Base-by-base conservation (phyloP, 1,284 basidiomycete species). In the Hortiboletus rubellus region DNA sequence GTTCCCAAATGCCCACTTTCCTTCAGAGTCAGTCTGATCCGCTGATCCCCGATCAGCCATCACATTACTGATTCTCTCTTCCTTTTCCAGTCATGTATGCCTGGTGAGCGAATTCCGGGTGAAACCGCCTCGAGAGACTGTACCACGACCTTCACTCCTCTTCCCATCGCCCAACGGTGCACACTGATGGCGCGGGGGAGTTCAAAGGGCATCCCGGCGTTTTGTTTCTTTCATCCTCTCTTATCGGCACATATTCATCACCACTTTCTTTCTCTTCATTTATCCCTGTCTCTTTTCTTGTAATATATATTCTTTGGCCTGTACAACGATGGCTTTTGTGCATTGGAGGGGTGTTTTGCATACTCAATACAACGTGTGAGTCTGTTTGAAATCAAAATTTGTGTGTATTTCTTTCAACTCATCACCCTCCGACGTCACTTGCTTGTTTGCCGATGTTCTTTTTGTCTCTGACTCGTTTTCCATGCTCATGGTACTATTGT, bases 1-100 rank as follows among this genome's bases (percentile, higher is more conserved):
- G 33, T 99, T 99, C 82, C 96, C 96, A 42, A 97, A 98, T 72
- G 87, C 89, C 8, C 94, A 98, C 72, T 97, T 96, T 82, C 94
- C 96, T 40, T 95, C 91, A 61, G 93, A 96, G 93, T 96, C 75
- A 73, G 92, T 89, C 41, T 34, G 45, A 52, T 58, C 45, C 50
- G 40, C n/a, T 45, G 44, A 57, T 55, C 38, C 48, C 46, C 55
- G 58, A 38, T 55, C 63, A 14, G 12, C 18, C 24, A 31, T 46
- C 6, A 8, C 18, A 4, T 46, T 4, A 34, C 11, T 57, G 33
- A 64, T 7, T 27, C 27, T 27, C 57, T 68, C 15, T 50, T 59
- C 58, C 55, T 60, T 62, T 63, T 41, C 54, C 43, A 91, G 87
- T 67, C 87, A 90, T 65, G 71, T 91, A 59, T 83, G 80, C 60